These are phyloP conservation scores for Blakeslea trispora DNA, from an alignment of 371 early-diverging fungal genomes.

Conservation along the genomic window DNA sequence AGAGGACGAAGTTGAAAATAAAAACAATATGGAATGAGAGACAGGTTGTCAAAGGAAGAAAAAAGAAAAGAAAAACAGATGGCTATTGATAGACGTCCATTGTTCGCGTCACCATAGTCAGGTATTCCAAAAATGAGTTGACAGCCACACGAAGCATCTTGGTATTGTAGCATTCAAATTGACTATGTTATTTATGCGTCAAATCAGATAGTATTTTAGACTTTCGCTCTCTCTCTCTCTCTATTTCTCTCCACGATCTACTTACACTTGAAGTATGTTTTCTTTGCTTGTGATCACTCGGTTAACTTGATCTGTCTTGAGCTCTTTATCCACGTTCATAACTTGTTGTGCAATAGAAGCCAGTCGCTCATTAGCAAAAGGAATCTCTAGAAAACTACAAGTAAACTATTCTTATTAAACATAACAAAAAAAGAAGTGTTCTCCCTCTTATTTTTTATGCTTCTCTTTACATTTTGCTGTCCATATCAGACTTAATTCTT, in stretches of 20 bases:
- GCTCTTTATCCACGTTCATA: conserved; percentile 50
- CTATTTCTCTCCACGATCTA: too few relatives aligned
- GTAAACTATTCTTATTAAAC: background rate
- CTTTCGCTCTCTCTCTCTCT: too few relatives aligned
- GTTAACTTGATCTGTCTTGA: conserved; percentile 47
- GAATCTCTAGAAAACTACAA: conserved; percentile 43
- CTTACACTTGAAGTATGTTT: conserved; percentile 34
- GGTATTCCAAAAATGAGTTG: conserved; percentile 52
- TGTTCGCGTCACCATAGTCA: conserved; percentile 53
- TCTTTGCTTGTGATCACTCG: conserved; percentile 27
- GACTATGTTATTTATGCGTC: conserved; percentile 15
- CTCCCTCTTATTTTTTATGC: background rate
- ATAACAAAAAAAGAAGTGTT: background rate
- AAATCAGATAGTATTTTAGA: background rate
- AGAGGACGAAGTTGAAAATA: too few relatives aligned
- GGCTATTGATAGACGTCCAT: conserved; percentile 31
- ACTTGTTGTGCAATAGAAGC: conserved; percentile 46
- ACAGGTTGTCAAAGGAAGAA: too few relatives aligned
- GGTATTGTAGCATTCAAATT: conserved; percentile 45
- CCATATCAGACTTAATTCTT: background rate
- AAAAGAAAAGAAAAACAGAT: too few relatives aligned
- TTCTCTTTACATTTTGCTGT: conserved; percentile 14
- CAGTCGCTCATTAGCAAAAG: conserved; percentile 43
- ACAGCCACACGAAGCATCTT: conserved; percentile 53
- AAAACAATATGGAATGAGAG: too few relatives aligned